These are phyloP conservation scores for Fusarium robinianum DNA, from an alignment of 2,329 filamentous ascomycete species.

Conservation along the genomic window DNA sequence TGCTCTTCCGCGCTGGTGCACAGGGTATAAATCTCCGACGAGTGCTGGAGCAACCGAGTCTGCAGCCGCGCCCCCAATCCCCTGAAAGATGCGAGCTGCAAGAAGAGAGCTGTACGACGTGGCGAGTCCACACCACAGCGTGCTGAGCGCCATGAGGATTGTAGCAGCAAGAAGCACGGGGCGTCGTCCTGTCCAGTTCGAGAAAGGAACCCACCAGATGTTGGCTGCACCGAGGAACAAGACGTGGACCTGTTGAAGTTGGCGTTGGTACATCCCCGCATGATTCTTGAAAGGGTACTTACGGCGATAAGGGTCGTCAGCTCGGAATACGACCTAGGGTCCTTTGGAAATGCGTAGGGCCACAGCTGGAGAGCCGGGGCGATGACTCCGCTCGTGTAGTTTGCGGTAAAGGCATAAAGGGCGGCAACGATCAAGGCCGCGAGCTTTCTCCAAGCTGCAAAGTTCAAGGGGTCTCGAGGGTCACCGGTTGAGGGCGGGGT, in stretches of 20 bases:
- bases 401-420: conserved; percentile 42
- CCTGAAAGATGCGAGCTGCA: conserved; percentile 40
- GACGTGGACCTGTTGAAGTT: conserved; percentile 37
- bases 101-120: conserved; percentile 34
- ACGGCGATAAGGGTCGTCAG: conserved; percentile 42
- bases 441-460: conserved; percentile 40
- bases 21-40: conserved; percentile 44
- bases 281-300: not conserved
- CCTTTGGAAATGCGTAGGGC: conserved; percentile 36
- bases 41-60: conserved; percentile 43
- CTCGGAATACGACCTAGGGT: conserved; percentile 32
- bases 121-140: conserved; percentile 36
- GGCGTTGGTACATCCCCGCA: not conserved
- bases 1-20: conserved; percentile 42
- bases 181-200: conserved; percentile 43
- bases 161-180: conserved; percentile 39
- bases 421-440: conserved; percentile 35
- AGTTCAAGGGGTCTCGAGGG: conserved; percentile 45
- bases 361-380: conserved; percentile 42
- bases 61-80: conserved; percentile 40
- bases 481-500: conserved; percentile 22
- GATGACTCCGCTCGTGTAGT: conserved; percentile 41
- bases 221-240: conserved; percentile 43
- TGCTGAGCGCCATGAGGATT: conserved; percentile 34
- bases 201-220: conserved; percentile 44